phyloP scores from a whole-genome alignment of 495 filamentous ascomycete species.

The Aspergillus bridgeri region DNA sequence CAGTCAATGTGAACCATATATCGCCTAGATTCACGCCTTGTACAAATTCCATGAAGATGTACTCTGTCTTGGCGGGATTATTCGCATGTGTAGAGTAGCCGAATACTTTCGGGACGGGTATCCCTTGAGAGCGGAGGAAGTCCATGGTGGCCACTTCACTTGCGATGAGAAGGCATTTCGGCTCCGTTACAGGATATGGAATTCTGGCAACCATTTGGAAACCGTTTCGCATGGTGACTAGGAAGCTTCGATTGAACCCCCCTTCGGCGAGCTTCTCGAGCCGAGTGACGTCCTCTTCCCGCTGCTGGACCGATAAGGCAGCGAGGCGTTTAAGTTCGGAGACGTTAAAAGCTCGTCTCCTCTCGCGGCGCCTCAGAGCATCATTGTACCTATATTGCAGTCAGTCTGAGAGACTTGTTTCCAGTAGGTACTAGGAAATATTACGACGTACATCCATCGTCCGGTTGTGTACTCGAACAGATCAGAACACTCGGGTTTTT shows the following conservation, averaged over 20 bases:
- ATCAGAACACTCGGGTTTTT: too few relatives aligned
- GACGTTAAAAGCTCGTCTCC: too few relatives aligned
- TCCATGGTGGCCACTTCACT: conserved; percentile 35
- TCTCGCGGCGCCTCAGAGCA: too few relatives aligned
- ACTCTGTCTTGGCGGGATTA: conserved; percentile 18
- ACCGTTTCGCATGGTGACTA: conserved; percentile 25
- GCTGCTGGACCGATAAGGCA: too few relatives aligned
- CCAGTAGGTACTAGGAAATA: too few relatives aligned
- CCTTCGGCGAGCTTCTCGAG: conserved; percentile 39
- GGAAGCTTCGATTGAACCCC: conserved; percentile 30
- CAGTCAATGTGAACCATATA: conserved; percentile 17
- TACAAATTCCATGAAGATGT: conserved; percentile 17
- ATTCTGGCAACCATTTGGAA: conserved; percentile 26
- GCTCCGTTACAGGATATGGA: conserved; percentile 18
- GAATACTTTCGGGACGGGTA: conserved; percentile 22
- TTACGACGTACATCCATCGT: too few relatives aligned
- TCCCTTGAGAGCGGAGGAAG: conserved; percentile 19
- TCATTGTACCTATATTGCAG: too few relatives aligned
- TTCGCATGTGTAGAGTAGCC: conserved; percentile 9
- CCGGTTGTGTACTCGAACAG: too few relatives aligned
- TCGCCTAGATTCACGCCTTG: conserved; percentile 1
- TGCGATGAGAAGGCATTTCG: conserved; percentile 20
- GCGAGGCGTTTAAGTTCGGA: too few relatives aligned
- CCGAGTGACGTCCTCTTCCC: too few relatives aligned
- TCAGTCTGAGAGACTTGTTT: too few relatives aligned